Evolutionary conservation across 208 protist species (phyloP).

Genomic region (Wallacemonas sp.): DNA sequence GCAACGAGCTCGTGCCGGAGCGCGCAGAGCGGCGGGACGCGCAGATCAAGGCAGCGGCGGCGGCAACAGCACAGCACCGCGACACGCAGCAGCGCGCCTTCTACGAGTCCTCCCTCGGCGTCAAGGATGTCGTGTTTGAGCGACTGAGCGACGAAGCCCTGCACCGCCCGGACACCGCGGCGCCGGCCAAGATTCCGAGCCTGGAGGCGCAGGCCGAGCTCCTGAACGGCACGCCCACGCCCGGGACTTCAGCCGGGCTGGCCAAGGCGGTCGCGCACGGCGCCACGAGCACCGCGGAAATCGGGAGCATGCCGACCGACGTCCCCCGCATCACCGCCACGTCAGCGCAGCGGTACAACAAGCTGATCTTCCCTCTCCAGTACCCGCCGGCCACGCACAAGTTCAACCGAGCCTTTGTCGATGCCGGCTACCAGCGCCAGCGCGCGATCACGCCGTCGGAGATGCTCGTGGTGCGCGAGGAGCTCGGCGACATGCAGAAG

Average conservation of each 20-base stretch:
- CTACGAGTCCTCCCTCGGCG: constrained; percentile 61
- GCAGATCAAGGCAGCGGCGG: constrained; percentile 36
- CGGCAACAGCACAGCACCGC: constrained; percentile 32
- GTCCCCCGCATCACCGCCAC: constrained; percentile 57
- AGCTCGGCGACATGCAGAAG: constrained; percentile 62
- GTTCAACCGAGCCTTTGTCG: constrained; percentile 86
- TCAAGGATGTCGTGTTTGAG: constrained; percentile 89
- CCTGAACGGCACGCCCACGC: background rate
- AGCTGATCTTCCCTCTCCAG: constrained; percentile 77
- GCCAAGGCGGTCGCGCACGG: constrained; percentile 24
- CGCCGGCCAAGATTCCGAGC: constrained; percentile 48
- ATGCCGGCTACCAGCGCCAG: constrained; percentile 82
- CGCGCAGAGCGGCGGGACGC: constrained; percentile 61
- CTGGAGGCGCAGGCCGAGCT: constrained; percentile 3
- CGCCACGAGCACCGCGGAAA: constrained; percentile 48
- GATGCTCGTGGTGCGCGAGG: constrained; percentile 82
- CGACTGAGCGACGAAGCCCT: constrained; percentile 84
- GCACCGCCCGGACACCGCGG: constrained; percentile 68
- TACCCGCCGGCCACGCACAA: constrained; percentile 74
- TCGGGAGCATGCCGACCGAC: constrained; percentile 72
- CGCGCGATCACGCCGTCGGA: constrained; percentile 79
- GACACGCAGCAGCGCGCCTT: constrained; percentile 65
- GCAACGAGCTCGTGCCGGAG: constrained; percentile 87
- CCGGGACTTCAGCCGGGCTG: constrained; percentile 1
- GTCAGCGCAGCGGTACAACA: constrained; percentile 59